Percentiles rank a stretch among this genome's conserved stretches.
Conservation (phyloP, 129 eudicot genomes). For the Sambucus nigra region DNA sequence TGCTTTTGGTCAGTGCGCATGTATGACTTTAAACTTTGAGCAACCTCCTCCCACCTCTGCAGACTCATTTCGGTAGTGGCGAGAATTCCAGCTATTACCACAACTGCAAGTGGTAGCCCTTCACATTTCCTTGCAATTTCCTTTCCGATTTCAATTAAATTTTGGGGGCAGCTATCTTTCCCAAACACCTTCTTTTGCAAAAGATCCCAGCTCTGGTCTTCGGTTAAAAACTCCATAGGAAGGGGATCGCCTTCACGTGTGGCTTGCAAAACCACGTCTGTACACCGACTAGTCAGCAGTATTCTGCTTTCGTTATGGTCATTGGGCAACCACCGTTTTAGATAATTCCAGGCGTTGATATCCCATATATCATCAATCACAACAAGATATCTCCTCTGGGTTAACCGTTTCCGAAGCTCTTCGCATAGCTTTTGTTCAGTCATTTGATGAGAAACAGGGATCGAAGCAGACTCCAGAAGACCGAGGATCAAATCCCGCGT, state of each 20-base stretch:
- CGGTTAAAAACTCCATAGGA: conserved; percentile 2
- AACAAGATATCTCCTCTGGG: conserved; percentile 30
- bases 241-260: conserved; percentile 6
- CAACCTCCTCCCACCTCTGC: conserved; percentile 14
- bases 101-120: no score
- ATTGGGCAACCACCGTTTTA: conserved; percentile 14
- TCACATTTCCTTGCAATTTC: no score
- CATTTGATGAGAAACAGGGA: no score
- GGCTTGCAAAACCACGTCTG: conserved; percentile 11
- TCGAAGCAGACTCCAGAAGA: no score
- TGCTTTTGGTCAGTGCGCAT: no score
- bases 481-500: no score
- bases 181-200: conserved; percentile 14
- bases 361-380: conserved; percentile 34
- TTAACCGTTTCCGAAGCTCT: no score
- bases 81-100: conserved; percentile 27
- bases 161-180: background rate
- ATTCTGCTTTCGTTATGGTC: conserved; percentile 21
- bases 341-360: conserved; percentile 18
- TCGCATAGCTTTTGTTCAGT: no score
- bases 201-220: conserved; percentile 16
- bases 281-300: conserved; percentile 20
- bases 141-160: no score
- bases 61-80: background rate
- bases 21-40: no score